These are phyloP conservation scores for Eragrostis tef DNA, from an alignment of 202 grass and related monocot species.

Conservation along the genomic window DNA sequence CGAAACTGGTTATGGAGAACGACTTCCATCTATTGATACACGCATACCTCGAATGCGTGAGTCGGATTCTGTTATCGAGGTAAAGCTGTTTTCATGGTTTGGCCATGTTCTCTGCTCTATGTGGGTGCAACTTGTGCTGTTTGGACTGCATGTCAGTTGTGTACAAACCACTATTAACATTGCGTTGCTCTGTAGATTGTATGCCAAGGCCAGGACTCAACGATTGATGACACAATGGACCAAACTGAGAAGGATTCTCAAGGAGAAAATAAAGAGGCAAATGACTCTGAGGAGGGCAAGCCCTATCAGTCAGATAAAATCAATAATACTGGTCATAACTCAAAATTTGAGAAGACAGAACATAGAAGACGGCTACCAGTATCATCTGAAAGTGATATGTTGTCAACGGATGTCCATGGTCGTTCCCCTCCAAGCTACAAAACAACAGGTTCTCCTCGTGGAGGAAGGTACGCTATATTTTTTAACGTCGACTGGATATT, in stretches of 20 bases:
- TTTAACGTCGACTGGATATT: not conserved
- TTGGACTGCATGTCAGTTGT: slow-evolving; percentile 16
- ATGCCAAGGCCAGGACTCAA: slow-evolving; percentile 65
- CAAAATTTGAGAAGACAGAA: slow-evolving; percentile 52
- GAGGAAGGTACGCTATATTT: slow-evolving; percentile 67
- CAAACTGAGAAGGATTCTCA: slow-evolving; percentile 72
- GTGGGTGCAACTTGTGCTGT: not conserved
- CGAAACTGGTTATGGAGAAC: slow-evolving; percentile 75
- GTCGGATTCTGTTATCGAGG: slow-evolving; percentile 97
- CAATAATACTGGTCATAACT: slow-evolving; percentile 50
- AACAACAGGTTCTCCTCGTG: slow-evolving; percentile 67
- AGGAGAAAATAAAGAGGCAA: slow-evolving; percentile 49
- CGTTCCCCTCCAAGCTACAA: slow-evolving; percentile 54
- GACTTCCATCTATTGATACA: slow-evolving; percentile 87
- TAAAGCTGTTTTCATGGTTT: slow-evolving; percentile 49
- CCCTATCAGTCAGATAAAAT: slow-evolving; percentile 47
- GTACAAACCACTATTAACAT: slow-evolving; percentile 7
- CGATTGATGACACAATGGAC: slow-evolving; percentile 53
- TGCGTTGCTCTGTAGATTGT: slow-evolving; percentile 62
- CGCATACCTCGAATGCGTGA: slow-evolving; percentile 73
- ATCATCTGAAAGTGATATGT: slow-evolving; percentile 56
- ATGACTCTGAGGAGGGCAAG: slow-evolving; percentile 54
- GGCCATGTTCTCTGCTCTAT: slow-evolving; percentile 34
- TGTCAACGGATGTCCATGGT: slow-evolving; percentile 38
- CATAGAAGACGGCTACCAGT: slow-evolving; percentile 40